A percentile compares a stretch with the other conserved stretches of the same genome.
These are phyloP conservation scores for Tulasnella sp. DNA, from an alignment of 768 basidiomycete genomes.

Conservation along the genomic window DNA sequence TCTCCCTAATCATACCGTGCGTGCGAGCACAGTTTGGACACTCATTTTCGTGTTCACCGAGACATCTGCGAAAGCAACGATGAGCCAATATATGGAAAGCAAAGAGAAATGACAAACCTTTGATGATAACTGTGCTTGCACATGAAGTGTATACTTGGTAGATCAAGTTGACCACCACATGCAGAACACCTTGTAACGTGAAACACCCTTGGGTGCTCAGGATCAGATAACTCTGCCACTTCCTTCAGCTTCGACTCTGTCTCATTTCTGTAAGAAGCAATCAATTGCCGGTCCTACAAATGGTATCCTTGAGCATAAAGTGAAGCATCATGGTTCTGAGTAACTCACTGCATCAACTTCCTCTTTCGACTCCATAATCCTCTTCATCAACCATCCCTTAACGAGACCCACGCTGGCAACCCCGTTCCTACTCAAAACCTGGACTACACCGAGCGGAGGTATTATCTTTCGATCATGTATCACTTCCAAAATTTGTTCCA, in stretches of 20 bases:
- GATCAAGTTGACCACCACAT: slow-evolving; percentile 79
- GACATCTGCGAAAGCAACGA: slow-evolving; percentile 44
- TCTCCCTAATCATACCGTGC: slow-evolving; percentile 81
- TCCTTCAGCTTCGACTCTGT: slow-evolving; percentile 67
- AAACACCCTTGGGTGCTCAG: slow-evolving; percentile 71
- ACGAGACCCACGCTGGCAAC: slow-evolving; percentile 86
- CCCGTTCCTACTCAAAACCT: slow-evolving; percentile 74
- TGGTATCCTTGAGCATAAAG: too few relatives aligned
- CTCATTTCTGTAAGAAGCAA: slow-evolving; percentile 78
- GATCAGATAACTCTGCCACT: slow-evolving; percentile 67
- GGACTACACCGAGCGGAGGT: slow-evolving; percentile 79
- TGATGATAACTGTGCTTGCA: slow-evolving; percentile 96
- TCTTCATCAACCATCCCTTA: slow-evolving; percentile 76
- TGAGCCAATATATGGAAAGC: background rate
- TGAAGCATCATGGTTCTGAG: slow-evolving; percentile 3
- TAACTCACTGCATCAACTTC: slow-evolving; percentile 68
- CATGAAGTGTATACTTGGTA: slow-evolving; percentile 95
- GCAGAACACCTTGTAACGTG: slow-evolving; percentile 88
- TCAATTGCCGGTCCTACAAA: slow-evolving; percentile 74
- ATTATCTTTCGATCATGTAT: slow-evolving; percentile 74
- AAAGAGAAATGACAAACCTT: slow-evolving; percentile 36
- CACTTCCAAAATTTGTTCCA: slow-evolving; percentile 56
- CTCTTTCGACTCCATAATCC: slow-evolving; percentile 56
- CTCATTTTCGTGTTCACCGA: slow-evolving; percentile 79
- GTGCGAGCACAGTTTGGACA: slow-evolving; percentile 82